These are phyloP conservation scores for Quercus wislizeni DNA, from an alignment of 306 rosid species.

Conservation along the genomic window DNA sequence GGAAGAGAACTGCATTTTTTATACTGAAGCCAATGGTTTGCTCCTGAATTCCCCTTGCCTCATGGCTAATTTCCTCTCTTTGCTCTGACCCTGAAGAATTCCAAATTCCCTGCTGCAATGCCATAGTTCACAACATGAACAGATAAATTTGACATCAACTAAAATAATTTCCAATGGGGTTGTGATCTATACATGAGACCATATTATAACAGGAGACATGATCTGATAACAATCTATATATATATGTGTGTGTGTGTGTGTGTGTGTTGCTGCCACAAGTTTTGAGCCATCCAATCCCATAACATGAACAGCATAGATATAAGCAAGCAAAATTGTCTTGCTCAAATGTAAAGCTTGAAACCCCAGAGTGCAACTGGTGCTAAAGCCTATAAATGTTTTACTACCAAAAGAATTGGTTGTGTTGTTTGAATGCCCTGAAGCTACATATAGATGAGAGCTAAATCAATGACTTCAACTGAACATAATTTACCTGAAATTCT, in stretches of 20 bases:
- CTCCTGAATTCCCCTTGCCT: conserved; percentile 42
- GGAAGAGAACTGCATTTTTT: conserved; percentile 79
- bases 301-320: background rate
- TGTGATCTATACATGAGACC: background rate
- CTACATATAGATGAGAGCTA: background rate
- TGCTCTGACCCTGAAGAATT: conserved; percentile 46
- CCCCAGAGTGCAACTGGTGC: background rate
- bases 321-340: background rate
- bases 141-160: conserved; percentile 9
- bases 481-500: conserved; percentile 60
- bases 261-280: background rate
- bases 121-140: conserved; percentile 16
- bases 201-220: background rate
- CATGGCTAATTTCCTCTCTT: conserved; percentile 34
- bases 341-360: background rate
- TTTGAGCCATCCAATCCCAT: background rate
- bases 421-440: background rate
- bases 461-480: background rate
- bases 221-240: background rate
- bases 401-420: background rate
- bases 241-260: too few relatives aligned
- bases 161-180: background rate
- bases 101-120: conserved; percentile 82
- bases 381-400: background rate
- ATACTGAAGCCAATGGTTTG: conserved; percentile 76